A percentile compares a stretch with the other conserved stretches of the same genome.
Evolutionary conservation across 306 rosid genomes (phyloP).

Genomic region (Arachis stenosperma): DNA sequence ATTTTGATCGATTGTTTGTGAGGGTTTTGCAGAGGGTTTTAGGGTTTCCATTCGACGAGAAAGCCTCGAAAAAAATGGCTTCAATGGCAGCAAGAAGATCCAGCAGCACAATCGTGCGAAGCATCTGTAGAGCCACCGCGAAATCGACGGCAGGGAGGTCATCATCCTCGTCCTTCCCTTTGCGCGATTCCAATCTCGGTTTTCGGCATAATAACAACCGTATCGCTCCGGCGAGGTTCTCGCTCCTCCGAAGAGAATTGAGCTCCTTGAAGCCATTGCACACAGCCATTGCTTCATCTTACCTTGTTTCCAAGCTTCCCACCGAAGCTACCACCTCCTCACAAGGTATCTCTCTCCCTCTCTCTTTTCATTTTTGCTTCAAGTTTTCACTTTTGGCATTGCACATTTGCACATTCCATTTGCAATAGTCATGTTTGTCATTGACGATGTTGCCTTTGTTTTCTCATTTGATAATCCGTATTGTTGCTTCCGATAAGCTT

Average conservation of each 20-base stretch:
- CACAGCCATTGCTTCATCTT: conserved; percentile 57
- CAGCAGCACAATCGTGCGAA: neutral
- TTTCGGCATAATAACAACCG: neutral
- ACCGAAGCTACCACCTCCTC: conserved; percentile 44
- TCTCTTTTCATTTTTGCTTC: neutral
- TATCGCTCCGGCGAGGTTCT: neutral
- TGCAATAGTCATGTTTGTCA: neutral
- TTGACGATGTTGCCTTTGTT: neutral
- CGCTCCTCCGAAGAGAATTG: conserved; percentile 41
- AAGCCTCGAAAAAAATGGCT: neutral
- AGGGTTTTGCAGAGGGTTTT: conserved; percentile 39
- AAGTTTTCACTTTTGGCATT: neutral
- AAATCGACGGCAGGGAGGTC: conserved; percentile 1
- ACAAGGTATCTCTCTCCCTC: conserved; percentile 43
- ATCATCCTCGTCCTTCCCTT: conserved; percentile 19
- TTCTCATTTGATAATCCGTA: neutral
- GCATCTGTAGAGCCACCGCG: conserved; percentile 29
- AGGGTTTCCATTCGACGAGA: conserved; percentile 24
- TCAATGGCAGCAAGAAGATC: conserved; percentile 36
- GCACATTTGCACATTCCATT: conserved; percentile 3
- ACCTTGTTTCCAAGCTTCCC: conserved; percentile 70
- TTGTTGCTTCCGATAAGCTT: neutral
- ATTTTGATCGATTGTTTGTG: neutral
- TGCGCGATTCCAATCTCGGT: conserved; percentile 16
- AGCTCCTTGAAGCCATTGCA: conserved; percentile 61